phyloP scores from a whole-genome alignment of 495 filamentous ascomycete genomes.

The Aspergillus hancockii region DNA sequence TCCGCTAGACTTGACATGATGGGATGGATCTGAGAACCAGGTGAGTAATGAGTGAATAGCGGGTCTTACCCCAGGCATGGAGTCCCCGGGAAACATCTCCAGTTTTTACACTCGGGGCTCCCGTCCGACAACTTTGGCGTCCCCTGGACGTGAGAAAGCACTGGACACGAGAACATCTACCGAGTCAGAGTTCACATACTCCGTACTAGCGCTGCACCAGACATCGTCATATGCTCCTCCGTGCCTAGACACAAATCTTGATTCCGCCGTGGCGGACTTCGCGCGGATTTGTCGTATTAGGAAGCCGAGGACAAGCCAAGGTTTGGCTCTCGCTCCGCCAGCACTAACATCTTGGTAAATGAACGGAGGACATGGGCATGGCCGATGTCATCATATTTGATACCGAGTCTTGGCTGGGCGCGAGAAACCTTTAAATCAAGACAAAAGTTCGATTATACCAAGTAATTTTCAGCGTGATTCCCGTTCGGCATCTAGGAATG shows the following conservation, averaged over 20 bases:
- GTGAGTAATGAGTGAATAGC: neutral
- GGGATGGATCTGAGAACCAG: too few species aligned
- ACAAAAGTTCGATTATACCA: too few species aligned
- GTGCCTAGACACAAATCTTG: neutral
- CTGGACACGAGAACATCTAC: too few species aligned
- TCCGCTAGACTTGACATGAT: conserved; percentile 2
- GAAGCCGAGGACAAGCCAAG: conserved; percentile 8
- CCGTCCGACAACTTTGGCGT: too few species aligned
- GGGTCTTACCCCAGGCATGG: neutral
- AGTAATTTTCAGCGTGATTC: too few species aligned
- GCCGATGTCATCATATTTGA: conserved; percentile 1
- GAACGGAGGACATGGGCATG: neutral
- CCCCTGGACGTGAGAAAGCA: too few species aligned
- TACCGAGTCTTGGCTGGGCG: too few species aligned
- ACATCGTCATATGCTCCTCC: neutral
- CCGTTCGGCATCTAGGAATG: too few species aligned
- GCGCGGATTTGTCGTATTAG: conserved; percentile 6
- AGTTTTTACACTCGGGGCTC: neutral
- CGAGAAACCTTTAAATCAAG: too few species aligned
- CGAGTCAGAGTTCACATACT: conserved; percentile 4
- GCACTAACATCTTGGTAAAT: neutral
- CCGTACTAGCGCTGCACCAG: neutral
- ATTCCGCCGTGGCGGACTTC: conserved; percentile 9
- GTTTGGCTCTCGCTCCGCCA: neutral
- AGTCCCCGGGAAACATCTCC: neutral